Evolutionary conservation across 1,284 basidiomycete species (phyloP).

Genomic region (Marasmius sp.): DNA sequence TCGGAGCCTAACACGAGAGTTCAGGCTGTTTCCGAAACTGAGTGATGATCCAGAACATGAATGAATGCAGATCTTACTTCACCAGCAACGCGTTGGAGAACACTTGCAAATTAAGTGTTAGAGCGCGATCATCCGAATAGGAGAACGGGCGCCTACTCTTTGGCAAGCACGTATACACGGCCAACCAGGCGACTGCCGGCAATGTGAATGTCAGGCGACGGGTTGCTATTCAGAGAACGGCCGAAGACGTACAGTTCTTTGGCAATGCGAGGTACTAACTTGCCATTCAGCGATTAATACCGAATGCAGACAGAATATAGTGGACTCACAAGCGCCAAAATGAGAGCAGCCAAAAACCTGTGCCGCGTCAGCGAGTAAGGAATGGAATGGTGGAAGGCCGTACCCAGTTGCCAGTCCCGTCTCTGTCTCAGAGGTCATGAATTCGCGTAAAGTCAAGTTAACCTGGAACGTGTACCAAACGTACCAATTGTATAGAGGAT

Average conservation of each 20-base stretch:
- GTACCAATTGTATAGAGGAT: not conserved
- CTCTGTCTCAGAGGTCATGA: not conserved
- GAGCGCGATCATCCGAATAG: not conserved
- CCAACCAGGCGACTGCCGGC: not conserved
- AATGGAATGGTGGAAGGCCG: not conserved
- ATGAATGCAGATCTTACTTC: not conserved
- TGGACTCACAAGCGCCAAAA: not conserved
- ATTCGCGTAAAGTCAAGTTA: not conserved
- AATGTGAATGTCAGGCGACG: not conserved
- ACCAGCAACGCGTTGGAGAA: not conserved
- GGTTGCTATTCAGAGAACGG: not conserved
- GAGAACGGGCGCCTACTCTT: not conserved
- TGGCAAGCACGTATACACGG: not conserved
- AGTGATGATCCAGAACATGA: not conserved
- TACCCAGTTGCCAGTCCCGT: not conserved
- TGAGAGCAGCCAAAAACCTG: not conserved
- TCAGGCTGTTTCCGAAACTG: not conserved
- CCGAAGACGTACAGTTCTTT: not conserved
- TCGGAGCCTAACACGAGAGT: not conserved
- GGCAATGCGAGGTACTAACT: not conserved
- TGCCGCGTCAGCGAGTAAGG: not conserved
- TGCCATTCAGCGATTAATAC: not conserved
- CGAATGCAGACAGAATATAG: not conserved
- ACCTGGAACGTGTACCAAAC: not conserved
- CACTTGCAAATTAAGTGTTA: not conserved